Conservation (phyloP, 306 rosid species). For the Vigna mungo region DNA sequence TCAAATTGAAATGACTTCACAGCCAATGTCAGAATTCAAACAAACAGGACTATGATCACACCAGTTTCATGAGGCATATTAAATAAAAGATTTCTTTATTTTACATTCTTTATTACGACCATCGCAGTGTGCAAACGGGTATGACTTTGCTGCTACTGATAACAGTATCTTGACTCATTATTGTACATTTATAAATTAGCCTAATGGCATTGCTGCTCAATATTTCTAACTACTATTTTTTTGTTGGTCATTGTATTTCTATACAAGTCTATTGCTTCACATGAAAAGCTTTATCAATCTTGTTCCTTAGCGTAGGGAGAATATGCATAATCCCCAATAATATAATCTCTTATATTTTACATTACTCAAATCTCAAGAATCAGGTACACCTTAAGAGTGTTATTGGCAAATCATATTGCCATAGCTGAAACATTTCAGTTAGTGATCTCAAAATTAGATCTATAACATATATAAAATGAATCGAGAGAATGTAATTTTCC, state of each 20-base stretch:
- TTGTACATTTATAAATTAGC: not conserved
- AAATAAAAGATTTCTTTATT: not conserved
- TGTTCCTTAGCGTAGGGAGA: not conserved
- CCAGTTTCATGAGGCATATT: not conserved
- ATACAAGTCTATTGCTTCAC: not conserved
- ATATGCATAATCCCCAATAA: not conserved
- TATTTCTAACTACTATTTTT: not conserved
- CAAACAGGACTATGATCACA: not conserved
- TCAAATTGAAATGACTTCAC: not conserved
- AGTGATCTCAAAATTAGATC: not conserved
- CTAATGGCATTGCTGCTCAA: constrained; percentile 2
- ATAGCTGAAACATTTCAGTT: constrained; percentile 20
- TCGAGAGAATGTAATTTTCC: not conserved
- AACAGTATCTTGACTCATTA: not conserved
- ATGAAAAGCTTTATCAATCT: not conserved
- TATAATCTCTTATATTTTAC: not conserved
- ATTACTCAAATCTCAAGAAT: not conserved
- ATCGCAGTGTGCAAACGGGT: not conserved
- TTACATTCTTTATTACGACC: not conserved
- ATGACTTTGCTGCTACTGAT: not conserved
- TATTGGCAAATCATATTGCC: not conserved
- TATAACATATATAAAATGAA: constrained; percentile 16
- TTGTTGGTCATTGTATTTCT: not conserved
- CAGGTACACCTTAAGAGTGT: not conserved
- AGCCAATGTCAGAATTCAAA: constrained; percentile 26